phyloP scores from a whole-genome alignment of 2,329 filamentous ascomycete species.

The Pseudocercospora crystallina region DNA sequence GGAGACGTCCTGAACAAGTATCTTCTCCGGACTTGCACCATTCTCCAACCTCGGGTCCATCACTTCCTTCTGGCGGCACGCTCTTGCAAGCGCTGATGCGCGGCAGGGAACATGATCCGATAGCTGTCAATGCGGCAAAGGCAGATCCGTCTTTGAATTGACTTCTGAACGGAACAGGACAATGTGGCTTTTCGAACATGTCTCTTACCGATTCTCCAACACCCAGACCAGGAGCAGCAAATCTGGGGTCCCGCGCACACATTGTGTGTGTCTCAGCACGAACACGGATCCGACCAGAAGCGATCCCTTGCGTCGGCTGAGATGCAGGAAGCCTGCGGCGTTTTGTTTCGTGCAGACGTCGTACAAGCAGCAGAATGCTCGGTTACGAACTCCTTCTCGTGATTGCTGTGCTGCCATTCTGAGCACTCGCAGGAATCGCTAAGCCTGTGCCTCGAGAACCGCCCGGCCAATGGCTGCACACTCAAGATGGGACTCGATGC shows the following conservation, averaged over 20 bases:
- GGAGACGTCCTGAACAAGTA: background rate
- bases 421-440: constrained; percentile 13
- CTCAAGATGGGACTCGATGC: constrained; percentile 16
- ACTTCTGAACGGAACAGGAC: background rate
- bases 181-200: too few relatives aligned
- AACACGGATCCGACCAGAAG: constrained; percentile 3
- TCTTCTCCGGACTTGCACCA: too few relatives aligned
- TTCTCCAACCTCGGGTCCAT: too few relatives aligned
- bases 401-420: constrained; percentile 14
- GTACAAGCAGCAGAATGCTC: constrained; percentile 7
- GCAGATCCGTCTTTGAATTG: background rate
- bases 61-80: too few relatives aligned
- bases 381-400: constrained; percentile 8
- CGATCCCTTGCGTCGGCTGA: constrained; percentile 9
- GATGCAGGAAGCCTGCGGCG: constrained; percentile 13
- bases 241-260: background rate
- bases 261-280: constrained; percentile 5
- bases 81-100: constrained; percentile 2
- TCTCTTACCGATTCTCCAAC: too few relatives aligned
- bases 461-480: constrained; percentile 16
- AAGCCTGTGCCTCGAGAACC: constrained; percentile 20
- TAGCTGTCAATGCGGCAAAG: constrained; percentile 4
- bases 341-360: constrained; percentile 9
- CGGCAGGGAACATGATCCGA: constrained; percentile 12
- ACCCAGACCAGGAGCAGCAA: too few relatives aligned